phyloP scores from a whole-genome alignment of 2,329 filamentous ascomycete species.

The Penicillium occitanis region DNA sequence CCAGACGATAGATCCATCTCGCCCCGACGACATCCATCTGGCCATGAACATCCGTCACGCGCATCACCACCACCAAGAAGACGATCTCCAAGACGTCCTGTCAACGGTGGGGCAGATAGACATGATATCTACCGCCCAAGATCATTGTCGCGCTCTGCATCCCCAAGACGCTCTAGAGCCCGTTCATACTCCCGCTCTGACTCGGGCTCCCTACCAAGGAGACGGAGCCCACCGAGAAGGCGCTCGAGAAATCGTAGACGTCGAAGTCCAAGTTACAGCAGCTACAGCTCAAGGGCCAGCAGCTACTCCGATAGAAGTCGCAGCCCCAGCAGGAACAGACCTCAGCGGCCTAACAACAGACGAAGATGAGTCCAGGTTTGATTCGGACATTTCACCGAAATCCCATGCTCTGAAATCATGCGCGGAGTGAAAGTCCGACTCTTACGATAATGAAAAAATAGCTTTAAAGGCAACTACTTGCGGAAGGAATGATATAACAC shows the following conservation, averaged over 20 bases:
- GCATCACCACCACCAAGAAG: constrained; percentile 30
- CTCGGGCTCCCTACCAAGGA: constrained; percentile 44
- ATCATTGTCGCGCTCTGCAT: constrained; percentile 53
- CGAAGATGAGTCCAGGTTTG: constrained; percentile 10
- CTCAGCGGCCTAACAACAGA: constrained; percentile 6
- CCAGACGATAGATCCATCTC: constrained; percentile 57
- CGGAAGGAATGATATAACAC: background rate
- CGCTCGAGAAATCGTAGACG: constrained; percentile 45
- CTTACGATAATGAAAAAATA: background rate
- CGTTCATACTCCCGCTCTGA: constrained; percentile 41
- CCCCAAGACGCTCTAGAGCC: constrained; percentile 39
- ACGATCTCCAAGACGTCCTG: constrained; percentile 42
- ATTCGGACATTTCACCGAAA: background rate
- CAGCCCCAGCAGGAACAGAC: constrained; percentile 45
- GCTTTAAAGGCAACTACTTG: background rate
- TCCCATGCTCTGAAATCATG: background rate
- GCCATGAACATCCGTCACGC: constrained; percentile 28
- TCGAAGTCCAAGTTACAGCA: constrained; percentile 63
- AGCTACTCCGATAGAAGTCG: constrained; percentile 52
- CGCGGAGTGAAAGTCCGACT: background rate
- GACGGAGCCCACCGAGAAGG: constrained; percentile 38
- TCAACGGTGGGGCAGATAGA: constrained; percentile 48
- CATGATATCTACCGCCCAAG: constrained; percentile 61
- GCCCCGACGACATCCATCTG: constrained; percentile 31
- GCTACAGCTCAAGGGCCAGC: constrained; percentile 61